These are phyloP conservation scores for Tetrahymena malaccensis DNA, from an alignment of 73 alveolate genomes.

Conservation along the genomic window DNA sequence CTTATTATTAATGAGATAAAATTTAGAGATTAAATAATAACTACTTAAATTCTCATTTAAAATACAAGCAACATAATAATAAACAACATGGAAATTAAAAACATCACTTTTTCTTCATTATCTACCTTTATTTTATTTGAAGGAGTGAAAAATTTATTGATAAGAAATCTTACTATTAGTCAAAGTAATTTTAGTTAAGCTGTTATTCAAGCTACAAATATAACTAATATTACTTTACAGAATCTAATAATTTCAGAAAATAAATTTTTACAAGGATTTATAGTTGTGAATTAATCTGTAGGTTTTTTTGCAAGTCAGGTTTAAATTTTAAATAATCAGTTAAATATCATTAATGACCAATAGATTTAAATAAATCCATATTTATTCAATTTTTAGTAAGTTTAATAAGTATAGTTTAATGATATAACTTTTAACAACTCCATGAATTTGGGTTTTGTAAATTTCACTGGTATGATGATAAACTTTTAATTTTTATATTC, in stretches of 20 bases:
- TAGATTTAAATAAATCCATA: not conserved
- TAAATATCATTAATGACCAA: not conserved
- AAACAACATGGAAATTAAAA: not conserved
- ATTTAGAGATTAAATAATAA: not conserved
- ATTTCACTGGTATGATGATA: not conserved
- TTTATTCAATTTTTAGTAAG: not conserved
- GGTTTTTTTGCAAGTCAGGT: not conserved
- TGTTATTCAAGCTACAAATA: not conserved
- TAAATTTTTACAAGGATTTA: not conserved
- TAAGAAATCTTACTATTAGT: not conserved
- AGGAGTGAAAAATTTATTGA: not conserved
- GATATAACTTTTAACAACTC: not conserved
- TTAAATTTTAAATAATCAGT: not conserved
- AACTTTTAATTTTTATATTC: no score
- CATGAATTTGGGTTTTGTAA: not conserved
- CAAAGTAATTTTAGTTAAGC: not conserved
- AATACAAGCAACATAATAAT: not conserved
- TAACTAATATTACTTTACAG: not conserved
- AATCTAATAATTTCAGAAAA: not conserved
- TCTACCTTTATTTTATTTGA: not conserved
- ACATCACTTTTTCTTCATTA: not conserved
- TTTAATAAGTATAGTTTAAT: not conserved
- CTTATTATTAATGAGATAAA: not conserved
- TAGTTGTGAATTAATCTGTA: not conserved
- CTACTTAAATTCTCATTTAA: not conserved